Evolutionary conservation across 768 basidiomycete genomes (phyloP).

Genomic region (Suillus weaverae): DNA sequence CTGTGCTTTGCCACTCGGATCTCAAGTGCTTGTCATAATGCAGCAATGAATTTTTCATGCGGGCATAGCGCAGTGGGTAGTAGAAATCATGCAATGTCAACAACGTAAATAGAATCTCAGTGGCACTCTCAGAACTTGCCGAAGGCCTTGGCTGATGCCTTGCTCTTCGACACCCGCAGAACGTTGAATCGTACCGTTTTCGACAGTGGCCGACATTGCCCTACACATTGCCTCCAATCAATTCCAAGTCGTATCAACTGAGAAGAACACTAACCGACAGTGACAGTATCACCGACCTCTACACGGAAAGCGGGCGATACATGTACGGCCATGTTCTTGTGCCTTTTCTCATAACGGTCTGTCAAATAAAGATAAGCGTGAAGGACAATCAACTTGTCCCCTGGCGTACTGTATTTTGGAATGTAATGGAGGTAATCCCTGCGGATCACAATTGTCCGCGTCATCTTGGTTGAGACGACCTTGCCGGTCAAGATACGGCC

Average conservation of each 20-base stretch:
- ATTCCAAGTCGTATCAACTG: neutral
- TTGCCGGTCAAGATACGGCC: constrained; percentile 98
- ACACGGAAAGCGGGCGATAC: constrained; percentile 99
- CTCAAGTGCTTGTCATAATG: constrained; percentile 1
- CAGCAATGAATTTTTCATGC: constrained; percentile 27
- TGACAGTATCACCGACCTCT: constrained; percentile 90
- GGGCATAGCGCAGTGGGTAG: constrained; percentile 26
- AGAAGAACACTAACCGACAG: constrained; percentile 71
- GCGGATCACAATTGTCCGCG: constrained; percentile 95
- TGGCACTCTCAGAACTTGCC: constrained; percentile 75
- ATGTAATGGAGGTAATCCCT: constrained; percentile 94
- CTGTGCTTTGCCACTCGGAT: neutral
- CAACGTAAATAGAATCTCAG: constrained; percentile 15
- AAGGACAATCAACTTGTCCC: neutral
- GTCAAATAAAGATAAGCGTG: constrained; percentile 12
- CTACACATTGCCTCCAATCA: constrained; percentile 37
- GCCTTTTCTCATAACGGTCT: constrained; percentile 98
- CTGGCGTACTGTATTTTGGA: constrained; percentile 91
- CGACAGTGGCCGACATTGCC: constrained; percentile 98
- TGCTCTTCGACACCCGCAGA: constrained; percentile 90
- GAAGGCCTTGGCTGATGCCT: constrained; percentile 89
- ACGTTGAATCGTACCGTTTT: constrained; percentile 99
- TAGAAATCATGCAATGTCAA: constrained; percentile 24
- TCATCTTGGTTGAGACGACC: constrained; percentile 99
- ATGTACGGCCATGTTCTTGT: constrained; percentile 98